Evolutionary conservation across 345 rosid species (phyloP).

Genomic region (Populus davidiana): DNA sequence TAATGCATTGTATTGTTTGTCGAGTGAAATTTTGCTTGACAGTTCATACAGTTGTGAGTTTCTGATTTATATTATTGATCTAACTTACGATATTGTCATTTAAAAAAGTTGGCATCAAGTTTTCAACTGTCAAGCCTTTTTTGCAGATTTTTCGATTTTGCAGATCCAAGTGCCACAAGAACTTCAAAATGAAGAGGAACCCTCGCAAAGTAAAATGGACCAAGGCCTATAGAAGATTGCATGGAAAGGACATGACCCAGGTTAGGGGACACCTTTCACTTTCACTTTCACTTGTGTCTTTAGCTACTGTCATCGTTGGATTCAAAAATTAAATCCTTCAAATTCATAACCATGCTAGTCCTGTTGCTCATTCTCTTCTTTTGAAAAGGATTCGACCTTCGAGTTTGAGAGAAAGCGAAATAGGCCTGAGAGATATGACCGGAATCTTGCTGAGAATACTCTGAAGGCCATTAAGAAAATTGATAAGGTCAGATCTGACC

Average conservation of each 20-base stretch:
- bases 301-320: background rate
- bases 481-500: conserved; percentile 57
- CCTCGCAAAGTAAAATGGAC: conserved; percentile 98
- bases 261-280: conserved; percentile 26
- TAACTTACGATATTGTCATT: background rate
- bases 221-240: conserved; percentile 76
- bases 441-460: conserved; percentile 67
- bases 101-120: background rate
- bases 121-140: conserved; percentile 3
- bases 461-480: conserved; percentile 87
- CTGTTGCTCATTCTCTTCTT: background rate
- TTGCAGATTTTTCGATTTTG: conserved; percentile 83
- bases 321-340: background rate
- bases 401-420: conserved; percentile 96
- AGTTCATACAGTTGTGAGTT: background rate
- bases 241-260: conserved; percentile 95
- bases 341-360: background rate
- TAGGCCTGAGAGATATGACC: conserved; percentile 93
- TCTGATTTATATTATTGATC: background rate
- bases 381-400: conserved; percentile 66
- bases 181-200: conserved; percentile 98
- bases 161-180: conserved; percentile 87
- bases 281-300: background rate
- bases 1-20: background rate
- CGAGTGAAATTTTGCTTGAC: background rate